These are phyloP conservation scores for Cryptococcus hybrid DNA, from an alignment of 1,284 basidiomycete species.

Conservation along the genomic window DNA sequence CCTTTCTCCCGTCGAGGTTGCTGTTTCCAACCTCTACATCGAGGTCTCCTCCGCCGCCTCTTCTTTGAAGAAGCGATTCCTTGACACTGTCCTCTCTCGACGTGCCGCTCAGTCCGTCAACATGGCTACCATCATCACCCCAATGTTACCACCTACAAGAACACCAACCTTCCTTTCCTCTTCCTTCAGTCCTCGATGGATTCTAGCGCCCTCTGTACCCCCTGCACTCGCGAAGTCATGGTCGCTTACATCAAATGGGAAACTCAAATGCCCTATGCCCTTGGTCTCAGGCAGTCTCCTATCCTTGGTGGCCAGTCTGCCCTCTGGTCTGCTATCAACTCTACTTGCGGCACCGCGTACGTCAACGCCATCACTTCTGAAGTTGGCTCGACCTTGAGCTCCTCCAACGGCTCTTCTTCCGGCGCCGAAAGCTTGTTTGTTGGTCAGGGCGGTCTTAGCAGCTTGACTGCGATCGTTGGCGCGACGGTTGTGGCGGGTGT, in stretches of 20 bases:
- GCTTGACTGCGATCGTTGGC: constrained; percentile 13
- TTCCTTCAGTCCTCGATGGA: constrained; percentile 62
- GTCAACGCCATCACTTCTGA: constrained; percentile 42
- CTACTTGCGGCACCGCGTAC: constrained; percentile 51
- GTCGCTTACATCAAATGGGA: constrained; percentile 74
- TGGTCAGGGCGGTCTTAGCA: constrained; percentile 8
- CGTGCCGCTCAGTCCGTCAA: constrained; percentile 24
- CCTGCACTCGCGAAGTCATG: constrained; percentile 74
- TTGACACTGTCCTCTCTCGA: constrained; percentile 22
- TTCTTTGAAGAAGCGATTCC: constrained; percentile 28
- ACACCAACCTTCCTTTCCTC: constrained; percentile 72
- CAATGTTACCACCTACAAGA: constrained; percentile 64
- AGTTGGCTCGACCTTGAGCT: constrained; percentile 30
- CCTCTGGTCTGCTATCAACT: constrained; percentile 63
- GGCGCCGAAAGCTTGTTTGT: constrained; percentile 21
- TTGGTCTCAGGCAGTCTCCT: constrained; percentile 63
- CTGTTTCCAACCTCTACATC: constrained; percentile 43
- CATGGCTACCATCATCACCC: constrained; percentile 51
- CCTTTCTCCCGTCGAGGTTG: constrained; percentile 30
- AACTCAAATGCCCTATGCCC: constrained; percentile 65
- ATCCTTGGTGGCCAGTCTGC: constrained; percentile 64
- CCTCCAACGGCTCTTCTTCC: constrained; percentile 20
- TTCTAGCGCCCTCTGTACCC: constrained; percentile 63
- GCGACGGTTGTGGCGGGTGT: constrained; percentile 28
- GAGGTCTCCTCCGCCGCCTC: constrained; percentile 22